phyloP scores from a whole-genome alignment of 331 rosid genomes.

The Quercus tomentella region DNA sequence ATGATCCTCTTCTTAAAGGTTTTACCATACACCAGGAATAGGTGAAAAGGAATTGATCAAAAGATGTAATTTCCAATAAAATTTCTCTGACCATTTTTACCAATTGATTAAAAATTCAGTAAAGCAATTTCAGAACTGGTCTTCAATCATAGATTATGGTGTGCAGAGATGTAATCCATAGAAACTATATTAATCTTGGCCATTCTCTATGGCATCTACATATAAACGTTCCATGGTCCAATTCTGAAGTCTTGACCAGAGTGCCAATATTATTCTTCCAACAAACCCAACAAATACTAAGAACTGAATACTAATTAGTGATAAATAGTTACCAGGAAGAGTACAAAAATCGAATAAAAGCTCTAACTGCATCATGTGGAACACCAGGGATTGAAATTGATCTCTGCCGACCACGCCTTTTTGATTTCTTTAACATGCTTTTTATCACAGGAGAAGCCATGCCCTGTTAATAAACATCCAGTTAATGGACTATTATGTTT shows the following conservation, averaged over 20 bases:
- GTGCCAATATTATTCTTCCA: no score
- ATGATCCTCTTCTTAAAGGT: not conserved
- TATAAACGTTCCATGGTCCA: no score
- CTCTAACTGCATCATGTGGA: slow-evolving; percentile 69
- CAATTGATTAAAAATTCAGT: not conserved
- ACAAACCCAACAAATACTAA: not conserved
- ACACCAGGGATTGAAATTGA: slow-evolving; percentile 65
- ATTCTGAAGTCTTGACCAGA: no score
- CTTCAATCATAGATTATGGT: not conserved
- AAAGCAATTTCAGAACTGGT: not conserved
- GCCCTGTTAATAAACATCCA: slow-evolving; percentile 43
- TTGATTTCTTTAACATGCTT: slow-evolving; percentile 51
- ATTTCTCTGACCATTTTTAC: not conserved
- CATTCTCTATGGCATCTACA: not conserved
- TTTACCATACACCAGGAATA: not conserved
- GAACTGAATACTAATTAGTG: not conserved
- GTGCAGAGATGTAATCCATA: not conserved
- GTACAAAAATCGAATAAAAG: slow-evolving; percentile 73
- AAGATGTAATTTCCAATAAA: not conserved
- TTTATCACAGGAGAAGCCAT: slow-evolving; percentile 69
- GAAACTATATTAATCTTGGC: not conserved
- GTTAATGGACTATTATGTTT: slow-evolving; percentile 2
- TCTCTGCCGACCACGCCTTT: slow-evolving; percentile 19
- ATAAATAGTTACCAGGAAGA: slow-evolving; percentile 48
- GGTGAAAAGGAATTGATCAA: not conserved